A percentile compares a stretch with the other conserved stretches of the same genome.
Evolutionary conservation across 2,329 filamentous ascomycete genomes (phyloP).

Genomic region (Neopestalotiopsis sp.): DNA sequence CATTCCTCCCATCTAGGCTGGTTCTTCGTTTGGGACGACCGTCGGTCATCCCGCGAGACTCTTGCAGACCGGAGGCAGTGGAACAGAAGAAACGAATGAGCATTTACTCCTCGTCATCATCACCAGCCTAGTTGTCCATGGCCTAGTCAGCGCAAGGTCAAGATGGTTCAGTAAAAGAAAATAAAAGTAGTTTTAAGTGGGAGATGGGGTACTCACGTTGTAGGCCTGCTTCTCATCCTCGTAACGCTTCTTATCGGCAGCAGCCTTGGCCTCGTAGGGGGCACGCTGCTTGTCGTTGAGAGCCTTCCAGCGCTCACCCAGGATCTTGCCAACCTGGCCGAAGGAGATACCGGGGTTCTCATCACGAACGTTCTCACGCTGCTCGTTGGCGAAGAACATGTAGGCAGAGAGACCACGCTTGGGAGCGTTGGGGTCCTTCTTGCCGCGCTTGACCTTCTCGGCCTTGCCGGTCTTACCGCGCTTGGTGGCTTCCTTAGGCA

Average conservation of each 20-base stretch:
- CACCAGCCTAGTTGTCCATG: constrained; percentile 58
- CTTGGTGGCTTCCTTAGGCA: constrained; percentile 66
- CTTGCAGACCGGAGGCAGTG: constrained; percentile 32
- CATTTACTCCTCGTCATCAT: constrained; percentile 47
- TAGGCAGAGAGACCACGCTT: constrained; percentile 99
- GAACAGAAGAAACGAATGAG: constrained; percentile 16
- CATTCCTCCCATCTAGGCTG: background rate
- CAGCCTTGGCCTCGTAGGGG: constrained; percentile 97
- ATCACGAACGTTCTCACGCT: constrained; percentile 96
- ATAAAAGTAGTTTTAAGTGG: constrained; percentile 15
- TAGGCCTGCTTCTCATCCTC: constrained; percentile 97
- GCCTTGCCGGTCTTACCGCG: constrained; percentile 56
- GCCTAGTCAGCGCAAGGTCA: constrained; percentile 38
- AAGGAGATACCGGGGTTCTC: constrained; percentile 98
- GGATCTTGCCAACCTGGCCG: constrained; percentile 96
- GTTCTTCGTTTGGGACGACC: constrained; percentile 17
- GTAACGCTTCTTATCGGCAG: constrained; percentile 97
- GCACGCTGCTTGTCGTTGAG: constrained; percentile 89
- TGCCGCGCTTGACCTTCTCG: constrained; percentile 57
- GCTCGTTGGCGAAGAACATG: constrained; percentile 99
- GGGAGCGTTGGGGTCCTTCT: constrained; percentile 92
- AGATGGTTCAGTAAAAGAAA: constrained; percentile 25
- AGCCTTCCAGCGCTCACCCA: constrained; percentile 98
- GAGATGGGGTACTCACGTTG: constrained; percentile 66
- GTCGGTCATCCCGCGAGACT: constrained; percentile 14